These are phyloP conservation scores for Magnolia kwangsiensis DNA, from an alignment of 164 flowering plant genomes.

Conservation along the genomic window DNA sequence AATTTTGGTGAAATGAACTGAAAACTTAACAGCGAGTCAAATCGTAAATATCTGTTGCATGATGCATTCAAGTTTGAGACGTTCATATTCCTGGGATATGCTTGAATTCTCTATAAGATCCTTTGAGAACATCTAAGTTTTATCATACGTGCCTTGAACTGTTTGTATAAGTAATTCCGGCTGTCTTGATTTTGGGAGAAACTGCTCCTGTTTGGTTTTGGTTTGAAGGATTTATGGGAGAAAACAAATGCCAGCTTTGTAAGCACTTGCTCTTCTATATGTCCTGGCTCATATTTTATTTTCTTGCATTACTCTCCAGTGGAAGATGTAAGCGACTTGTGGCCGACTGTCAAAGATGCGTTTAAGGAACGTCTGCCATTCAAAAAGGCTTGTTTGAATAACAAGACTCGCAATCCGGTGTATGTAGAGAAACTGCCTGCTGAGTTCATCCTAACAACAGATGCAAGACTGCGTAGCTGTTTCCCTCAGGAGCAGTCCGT, in stretches of 20 bases:
- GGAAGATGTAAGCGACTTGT: constrained; percentile 95
- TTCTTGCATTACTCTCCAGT: constrained; percentile 42
- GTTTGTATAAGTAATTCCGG: background rate
- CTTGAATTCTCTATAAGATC: too few relatives aligned
- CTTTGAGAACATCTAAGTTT: too few relatives aligned
- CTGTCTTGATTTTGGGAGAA: background rate
- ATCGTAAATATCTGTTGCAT: too few relatives aligned
- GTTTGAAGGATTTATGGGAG: background rate
- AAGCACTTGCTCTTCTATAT: too few relatives aligned
- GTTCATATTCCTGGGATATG: too few relatives aligned
- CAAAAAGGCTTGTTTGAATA: constrained; percentile 69
- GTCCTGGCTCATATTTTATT: background rate
- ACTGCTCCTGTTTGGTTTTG: background rate
- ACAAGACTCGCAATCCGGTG: constrained; percentile 89
- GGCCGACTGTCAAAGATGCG: constrained; percentile 67
- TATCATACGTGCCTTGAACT: too few relatives aligned
- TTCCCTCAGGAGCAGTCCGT: constrained; percentile 84
- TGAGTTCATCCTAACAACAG: constrained; percentile 88
- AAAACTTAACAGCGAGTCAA: too few relatives aligned
- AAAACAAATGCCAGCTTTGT: background rate
- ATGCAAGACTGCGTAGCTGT: constrained; percentile 86
- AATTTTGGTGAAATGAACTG: too few relatives aligned
- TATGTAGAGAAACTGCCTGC: constrained; percentile 73
- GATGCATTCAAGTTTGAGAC: too few relatives aligned
- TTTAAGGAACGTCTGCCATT: constrained; percentile 83